Evolutionary conservation across 1,284 basidiomycete genomes (phyloP).

Genomic region (Puccinia coronata): DNA sequence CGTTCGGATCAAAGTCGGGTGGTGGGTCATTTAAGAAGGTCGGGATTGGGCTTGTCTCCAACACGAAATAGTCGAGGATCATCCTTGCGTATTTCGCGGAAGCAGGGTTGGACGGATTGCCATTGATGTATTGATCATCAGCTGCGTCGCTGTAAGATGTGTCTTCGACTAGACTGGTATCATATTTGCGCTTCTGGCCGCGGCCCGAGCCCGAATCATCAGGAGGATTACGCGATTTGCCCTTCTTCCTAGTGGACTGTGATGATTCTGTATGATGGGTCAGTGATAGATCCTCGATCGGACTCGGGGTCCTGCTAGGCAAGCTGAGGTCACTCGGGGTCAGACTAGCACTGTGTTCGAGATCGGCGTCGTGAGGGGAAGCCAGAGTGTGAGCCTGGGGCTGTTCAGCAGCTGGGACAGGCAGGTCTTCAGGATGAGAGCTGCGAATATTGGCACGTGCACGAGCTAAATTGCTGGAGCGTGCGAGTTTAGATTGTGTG

Average conservation of each 20-base stretch:
- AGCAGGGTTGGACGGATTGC: conserved; percentile 57
- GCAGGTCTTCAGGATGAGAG: conserved; percentile 35
- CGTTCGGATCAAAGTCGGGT: conserved; percentile 89
- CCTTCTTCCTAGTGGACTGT: conserved; percentile 49
- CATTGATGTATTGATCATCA: conserved; percentile 57
- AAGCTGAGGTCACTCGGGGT: conserved; percentile 53
- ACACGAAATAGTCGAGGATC: conserved; percentile 98
- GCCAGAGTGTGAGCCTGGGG: background rate
- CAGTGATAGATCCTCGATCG: conserved; percentile 57
- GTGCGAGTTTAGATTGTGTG: conserved; percentile 31
- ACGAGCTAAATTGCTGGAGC: conserved; percentile 32
- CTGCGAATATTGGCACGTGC: conserved; percentile 25
- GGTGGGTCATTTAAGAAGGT: conserved; percentile 84
- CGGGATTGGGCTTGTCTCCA: conserved; percentile 91
- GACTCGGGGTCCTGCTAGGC: conserved; percentile 56
- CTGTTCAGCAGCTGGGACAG: conserved; percentile 14
- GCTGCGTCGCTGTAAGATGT: conserved; percentile 54
- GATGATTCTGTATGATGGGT: conserved; percentile 56
- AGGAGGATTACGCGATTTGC: conserved; percentile 49
- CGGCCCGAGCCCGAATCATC: conserved; percentile 49
- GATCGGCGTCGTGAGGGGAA: background rate
- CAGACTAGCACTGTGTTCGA: conserved; percentile 30
- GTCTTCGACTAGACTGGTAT: conserved; percentile 52
- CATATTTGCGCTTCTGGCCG: conserved; percentile 52
- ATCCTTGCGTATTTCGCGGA: conserved; percentile 78